Evolutionary conservation across 306 rosid species (phyloP).

Genomic region (Gleditsia sinensis): DNA sequence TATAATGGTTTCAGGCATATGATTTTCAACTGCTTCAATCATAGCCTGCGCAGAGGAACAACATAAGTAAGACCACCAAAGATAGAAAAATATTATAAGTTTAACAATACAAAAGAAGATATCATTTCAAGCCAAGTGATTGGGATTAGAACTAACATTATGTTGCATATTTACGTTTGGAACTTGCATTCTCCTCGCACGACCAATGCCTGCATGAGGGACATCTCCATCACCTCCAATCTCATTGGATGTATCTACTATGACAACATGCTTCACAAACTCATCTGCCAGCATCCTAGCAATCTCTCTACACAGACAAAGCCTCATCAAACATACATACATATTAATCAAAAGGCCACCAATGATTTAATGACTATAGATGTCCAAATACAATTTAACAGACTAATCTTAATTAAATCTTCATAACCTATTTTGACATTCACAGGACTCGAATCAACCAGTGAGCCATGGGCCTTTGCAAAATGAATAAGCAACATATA

Average conservation of each 20-base stretch:
- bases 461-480: not conserved
- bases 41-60: constrained; percentile 60
- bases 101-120: not conserved
- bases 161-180: constrained; percentile 97
- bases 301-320: constrained; percentile 71
- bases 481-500: constrained; percentile 6
- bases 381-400: not conserved
- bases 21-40: constrained; percentile 99
- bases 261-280: constrained; percentile 81
- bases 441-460: not conserved
- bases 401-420: not conserved
- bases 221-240: constrained; percentile 99
- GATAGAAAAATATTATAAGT: not conserved
- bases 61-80: not conserved
- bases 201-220: constrained; percentile 94
- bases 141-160: constrained; percentile 53
- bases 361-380: not conserved
- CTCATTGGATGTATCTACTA: constrained; percentile 97
- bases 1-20: constrained; percentile 93
- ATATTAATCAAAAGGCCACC: not conserved
- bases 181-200: constrained; percentile 99
- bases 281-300: constrained; percentile 99
- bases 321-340: constrained; percentile 34
- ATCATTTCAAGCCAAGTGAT: constrained; percentile 24
- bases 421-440: not conserved